A percentile compares a stretch with the other conserved stretches of the same genome.
Conservation (phyloP, 306 rosid species). For the Fagus crenata region DNA sequence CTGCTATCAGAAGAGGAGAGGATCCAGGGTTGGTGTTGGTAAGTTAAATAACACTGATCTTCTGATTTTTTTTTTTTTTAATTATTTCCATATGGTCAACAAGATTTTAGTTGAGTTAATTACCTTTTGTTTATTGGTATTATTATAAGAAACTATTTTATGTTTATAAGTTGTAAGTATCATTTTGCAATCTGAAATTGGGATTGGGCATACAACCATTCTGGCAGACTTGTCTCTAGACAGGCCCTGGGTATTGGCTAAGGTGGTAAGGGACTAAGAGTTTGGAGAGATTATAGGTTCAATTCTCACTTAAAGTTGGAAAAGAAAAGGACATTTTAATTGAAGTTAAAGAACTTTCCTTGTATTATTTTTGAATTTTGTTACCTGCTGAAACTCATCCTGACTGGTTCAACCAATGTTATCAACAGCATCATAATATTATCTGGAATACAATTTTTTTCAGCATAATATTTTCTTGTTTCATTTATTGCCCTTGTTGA, state of each 20-base stretch:
- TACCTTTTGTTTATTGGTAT: background rate
- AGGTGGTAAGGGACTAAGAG: background rate
- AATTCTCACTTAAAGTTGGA: background rate
- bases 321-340: background rate
- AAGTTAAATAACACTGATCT: slow-evolving; percentile 35
- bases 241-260: background rate
- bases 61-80: background rate
- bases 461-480: too few species aligned
- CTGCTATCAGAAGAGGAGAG: slow-evolving; percentile 76
- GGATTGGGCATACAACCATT: background rate
- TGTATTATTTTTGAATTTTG: background rate
- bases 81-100: background rate
- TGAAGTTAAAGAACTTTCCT: background rate
- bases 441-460: background rate
- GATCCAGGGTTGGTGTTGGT: slow-evolving; percentile 98
- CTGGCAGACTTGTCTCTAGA: background rate
- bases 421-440: background rate
- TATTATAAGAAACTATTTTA: background rate
- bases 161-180: background rate
- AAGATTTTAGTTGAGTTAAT: background rate
- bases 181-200: background rate
- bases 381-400: background rate
- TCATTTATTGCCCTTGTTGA: too few species aligned
- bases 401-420: background rate
- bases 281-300: background rate